These are phyloP conservation scores for Cladosporium sphaerospermum DNA, from an alignment of 2,329 filamentous ascomycete genomes.

Conservation along the genomic window DNA sequence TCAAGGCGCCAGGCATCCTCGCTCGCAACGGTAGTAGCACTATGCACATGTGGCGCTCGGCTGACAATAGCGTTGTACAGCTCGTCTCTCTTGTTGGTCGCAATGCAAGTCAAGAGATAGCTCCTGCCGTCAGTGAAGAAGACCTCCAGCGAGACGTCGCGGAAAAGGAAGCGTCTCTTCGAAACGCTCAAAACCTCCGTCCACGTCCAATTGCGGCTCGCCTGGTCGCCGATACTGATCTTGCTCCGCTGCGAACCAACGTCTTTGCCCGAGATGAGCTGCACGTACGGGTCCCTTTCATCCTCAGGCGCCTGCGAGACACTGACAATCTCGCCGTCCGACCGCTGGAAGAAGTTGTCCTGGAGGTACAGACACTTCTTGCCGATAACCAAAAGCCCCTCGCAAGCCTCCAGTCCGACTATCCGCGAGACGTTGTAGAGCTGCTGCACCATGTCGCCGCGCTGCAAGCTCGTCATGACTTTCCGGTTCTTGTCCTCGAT, in stretches of 20 bases:
- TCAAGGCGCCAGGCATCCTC: conserved; percentile 93
- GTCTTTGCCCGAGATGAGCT: conserved; percentile 80
- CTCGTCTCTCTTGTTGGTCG: conserved; percentile 67
- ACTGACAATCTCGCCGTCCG: conserved; percentile 93
- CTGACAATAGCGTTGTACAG: conserved; percentile 68
- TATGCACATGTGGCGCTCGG: conserved; percentile 69
- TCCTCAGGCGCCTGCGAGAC: conserved; percentile 89
- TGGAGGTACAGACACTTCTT: conserved; percentile 90
- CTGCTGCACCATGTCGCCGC: conserved; percentile 84
- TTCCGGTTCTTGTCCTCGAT: conserved; percentile 93
- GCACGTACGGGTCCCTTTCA: conserved; percentile 90
- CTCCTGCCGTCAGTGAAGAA: conserved; percentile 97
- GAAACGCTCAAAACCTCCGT: conserved; percentile 90
- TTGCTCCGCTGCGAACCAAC: conserved; percentile 49
- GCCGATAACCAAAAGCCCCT: conserved; percentile 87
- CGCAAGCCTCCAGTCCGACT: conserved; percentile 84
- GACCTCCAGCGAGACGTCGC: conserved; percentile 91
- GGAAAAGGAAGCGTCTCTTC: conserved; percentile 89
- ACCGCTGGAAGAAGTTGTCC: conserved; percentile 91
- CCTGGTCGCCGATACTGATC: conserved; percentile 56
- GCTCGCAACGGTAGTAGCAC: conserved; percentile 56
- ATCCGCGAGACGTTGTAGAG: conserved; percentile 95
- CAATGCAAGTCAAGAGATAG: conserved; percentile 83
- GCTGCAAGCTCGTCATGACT: conserved; percentile 88
- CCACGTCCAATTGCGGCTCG: conserved; percentile 89